Base-by-base conservation (phyloP, 2,329 filamentous ascomycete species). In the Samsoniella hepiali region DNA sequence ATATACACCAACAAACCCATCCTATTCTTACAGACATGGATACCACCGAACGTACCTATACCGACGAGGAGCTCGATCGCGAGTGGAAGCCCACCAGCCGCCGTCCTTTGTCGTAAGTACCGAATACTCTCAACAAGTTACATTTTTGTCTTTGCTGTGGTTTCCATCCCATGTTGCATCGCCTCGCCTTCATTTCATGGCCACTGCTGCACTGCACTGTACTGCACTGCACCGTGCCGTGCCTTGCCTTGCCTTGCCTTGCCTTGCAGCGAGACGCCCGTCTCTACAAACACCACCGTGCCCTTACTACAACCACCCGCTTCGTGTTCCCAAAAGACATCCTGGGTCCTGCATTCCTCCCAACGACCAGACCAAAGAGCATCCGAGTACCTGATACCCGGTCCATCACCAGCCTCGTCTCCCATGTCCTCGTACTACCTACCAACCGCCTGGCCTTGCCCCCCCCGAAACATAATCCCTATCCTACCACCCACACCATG, bases 31-130 rank as follows among this genome's bases (percentile, higher is more conserved):
- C n/a, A 22, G 32, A 27, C 15, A 62, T 62, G 59, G 59, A 62
- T 9, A 47, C 40, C 15, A 49, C 32, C 51, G 59, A 62, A 49
- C 59, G 59, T 42, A 42, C 40, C 45, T 64, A 62, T 57, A 82
- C 88, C 68, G 88, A 91, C 79, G 84, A 84, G 68, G 88, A 91
- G 73, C 84, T 90, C 72, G 87, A 91, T 73, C 84, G 84, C 72
- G 88, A 91, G 78, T 94, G 90, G 90, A 87, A 92, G 84, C 89
- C 91, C 69, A 93, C 81, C 73, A 86, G 84, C 73, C 84, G 84
- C 72, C 89, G 91, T 68, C 91, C 91, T 68, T 90, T 94, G 80
- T 95, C 91, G 91, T 95, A 82, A 76, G 91, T 86, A 63, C 67
- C 67, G 64, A 67, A 75, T 83, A 68, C 86, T 83, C 68, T 81